A percentile compares a stretch with the other conserved stretches of the same genome.
These are phyloP conservation scores for Xylaria arbuscula DNA, from an alignment of 2,329 filamentous ascomycete genomes.

Conservation along the genomic window DNA sequence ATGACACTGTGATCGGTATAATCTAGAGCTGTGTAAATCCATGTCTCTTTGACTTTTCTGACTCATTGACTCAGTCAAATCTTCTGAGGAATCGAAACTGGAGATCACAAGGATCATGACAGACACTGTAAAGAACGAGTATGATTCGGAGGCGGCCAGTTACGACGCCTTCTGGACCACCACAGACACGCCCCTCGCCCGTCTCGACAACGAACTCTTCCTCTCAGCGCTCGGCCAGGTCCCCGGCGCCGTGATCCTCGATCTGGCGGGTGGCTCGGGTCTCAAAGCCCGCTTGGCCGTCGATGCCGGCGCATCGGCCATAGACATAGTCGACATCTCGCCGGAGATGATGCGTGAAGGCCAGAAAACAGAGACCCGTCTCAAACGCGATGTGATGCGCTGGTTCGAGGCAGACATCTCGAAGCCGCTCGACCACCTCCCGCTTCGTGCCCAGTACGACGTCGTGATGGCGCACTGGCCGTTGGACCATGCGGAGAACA, in stretches of 20 bases:
- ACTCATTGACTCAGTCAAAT: no score
- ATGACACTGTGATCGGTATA: no score
- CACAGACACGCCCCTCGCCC: slow-evolving; percentile 2
- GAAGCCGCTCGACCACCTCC: background rate
- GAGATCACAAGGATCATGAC: slow-evolving; percentile 14
- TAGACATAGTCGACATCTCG: slow-evolving; percentile 50
- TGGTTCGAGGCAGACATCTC: slow-evolving; percentile 46
- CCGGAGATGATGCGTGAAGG: slow-evolving; percentile 45
- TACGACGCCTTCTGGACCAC: slow-evolving; percentile 16
- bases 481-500: slow-evolving; percentile 45
- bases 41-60: no score
- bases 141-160: slow-evolving; percentile 15
- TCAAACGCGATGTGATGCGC: slow-evolving; percentile 32
- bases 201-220: slow-evolving; percentile 49
- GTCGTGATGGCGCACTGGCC: slow-evolving; percentile 52
- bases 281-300: slow-evolving; percentile 46
- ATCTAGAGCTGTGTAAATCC: no score
- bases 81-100: no score
- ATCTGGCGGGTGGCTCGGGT: slow-evolving; percentile 50
- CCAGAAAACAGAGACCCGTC: slow-evolving; percentile 40
- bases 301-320: slow-evolving; percentile 41
- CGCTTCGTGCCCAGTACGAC: slow-evolving; percentile 20
- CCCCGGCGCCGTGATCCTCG: slow-evolving; percentile 44
- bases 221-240: slow-evolving; percentile 46
- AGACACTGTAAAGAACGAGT: slow-evolving; percentile 16